These are phyloP conservation scores for Tetracentron sinense DNA, from an alignment of 164 flowering plant species.

Conservation along the genomic window DNA sequence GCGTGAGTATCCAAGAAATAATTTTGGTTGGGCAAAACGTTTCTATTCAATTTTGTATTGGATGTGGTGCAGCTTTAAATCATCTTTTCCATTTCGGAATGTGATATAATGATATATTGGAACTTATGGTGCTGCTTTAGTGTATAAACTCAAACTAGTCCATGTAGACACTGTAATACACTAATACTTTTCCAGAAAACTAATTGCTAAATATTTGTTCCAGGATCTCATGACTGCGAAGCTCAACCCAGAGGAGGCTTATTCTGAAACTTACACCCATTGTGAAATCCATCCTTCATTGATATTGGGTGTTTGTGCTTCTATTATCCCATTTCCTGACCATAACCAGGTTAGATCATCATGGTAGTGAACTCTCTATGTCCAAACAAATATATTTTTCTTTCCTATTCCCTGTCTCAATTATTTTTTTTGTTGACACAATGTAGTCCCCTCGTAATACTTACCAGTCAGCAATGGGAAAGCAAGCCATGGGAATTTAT, in stretches of 20 bases:
- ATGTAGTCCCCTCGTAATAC: slow-evolving; percentile 97
- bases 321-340: slow-evolving; percentile 97
- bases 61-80: not conserved
- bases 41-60: not conserved
- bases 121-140: not conserved
- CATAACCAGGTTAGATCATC: slow-evolving; percentile 75
- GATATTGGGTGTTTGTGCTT: slow-evolving; percentile 98
- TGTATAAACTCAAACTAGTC: not conserved
- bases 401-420: not conserved
- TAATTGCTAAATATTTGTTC: not conserved
- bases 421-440: not conserved
- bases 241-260: slow-evolving; percentile 73
- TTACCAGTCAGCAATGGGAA: slow-evolving; percentile 99
- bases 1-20: slow-evolving; percentile 40
- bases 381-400: not conserved
- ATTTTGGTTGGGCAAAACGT: not conserved
- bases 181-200: not conserved
- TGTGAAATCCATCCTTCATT: slow-evolving; percentile 98
- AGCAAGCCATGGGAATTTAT: slow-evolving; percentile 99
- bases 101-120: not conserved
- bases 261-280: slow-evolving; percentile 86
- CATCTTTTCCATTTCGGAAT: not conserved
- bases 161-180: not conserved
- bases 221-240: slow-evolving; percentile 86
- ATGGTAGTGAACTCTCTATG: not conserved